phyloP scores from a whole-genome alignment of 495 filamentous ascomycete genomes.

The Letharia lupina region DNA sequence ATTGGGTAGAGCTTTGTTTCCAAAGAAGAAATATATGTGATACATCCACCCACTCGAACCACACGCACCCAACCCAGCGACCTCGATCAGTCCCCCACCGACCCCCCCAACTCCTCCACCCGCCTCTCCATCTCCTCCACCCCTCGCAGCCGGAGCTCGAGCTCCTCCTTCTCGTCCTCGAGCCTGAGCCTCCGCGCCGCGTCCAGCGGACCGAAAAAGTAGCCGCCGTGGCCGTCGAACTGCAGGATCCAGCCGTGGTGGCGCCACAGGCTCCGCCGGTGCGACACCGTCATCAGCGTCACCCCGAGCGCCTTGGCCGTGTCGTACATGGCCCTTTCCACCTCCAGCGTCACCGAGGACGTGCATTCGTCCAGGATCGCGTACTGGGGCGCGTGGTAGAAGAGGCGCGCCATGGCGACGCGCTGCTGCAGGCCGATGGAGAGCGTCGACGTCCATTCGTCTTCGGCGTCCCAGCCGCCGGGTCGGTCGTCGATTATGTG shows the following conservation, averaged over 20 bases:
- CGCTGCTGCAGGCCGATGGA: conserved; percentile 89
- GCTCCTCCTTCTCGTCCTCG: conserved; percentile 50
- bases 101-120: conserved; percentile 9
- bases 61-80: no score
- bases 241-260: conserved; percentile 91
- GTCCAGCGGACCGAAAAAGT: conserved; percentile 84
- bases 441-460: conserved; percentile 90
- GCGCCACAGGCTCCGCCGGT: conserved; percentile 87
- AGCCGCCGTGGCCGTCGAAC: conserved; percentile 90
- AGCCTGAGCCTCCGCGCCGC: conserved; percentile 75
- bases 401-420: conserved; percentile 94
- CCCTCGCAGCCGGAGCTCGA: conserved; percentile 7
- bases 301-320: conserved; percentile 84
- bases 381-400: conserved; percentile 84
- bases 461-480: conserved; percentile 85
- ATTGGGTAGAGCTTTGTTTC: neutral
- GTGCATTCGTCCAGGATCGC: conserved; percentile 98
- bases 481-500: conserved; percentile 66
- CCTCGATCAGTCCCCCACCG: no score
- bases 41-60: no score
- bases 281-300: conserved; percentile 92
- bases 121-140: conserved; percentile 20
- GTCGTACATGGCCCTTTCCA: conserved; percentile 94
- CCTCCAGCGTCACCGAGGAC: conserved; percentile 81
- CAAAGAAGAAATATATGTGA: neutral